Evolutionary conservation across 192 early-diverging fungal genomes (phyloP).

Genomic region (Coemansia sp.): DNA sequence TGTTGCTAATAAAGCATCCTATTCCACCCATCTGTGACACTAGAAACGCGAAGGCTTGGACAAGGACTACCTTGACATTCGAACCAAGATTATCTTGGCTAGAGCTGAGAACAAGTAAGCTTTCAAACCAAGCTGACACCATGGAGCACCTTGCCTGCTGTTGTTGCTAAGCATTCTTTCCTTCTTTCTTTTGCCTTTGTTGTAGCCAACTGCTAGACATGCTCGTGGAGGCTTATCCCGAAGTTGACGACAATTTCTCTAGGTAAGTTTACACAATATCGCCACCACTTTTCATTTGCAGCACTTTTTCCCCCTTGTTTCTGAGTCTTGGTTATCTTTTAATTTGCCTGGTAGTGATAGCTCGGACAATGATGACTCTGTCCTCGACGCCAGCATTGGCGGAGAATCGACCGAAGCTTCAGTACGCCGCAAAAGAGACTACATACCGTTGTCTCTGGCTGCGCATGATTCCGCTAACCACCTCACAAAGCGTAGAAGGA

Average conservation of each 20-base stretch:
- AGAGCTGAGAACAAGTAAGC: conserved; percentile 51
- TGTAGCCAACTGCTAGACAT: conserved; percentile 52
- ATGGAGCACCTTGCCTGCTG: neutral
- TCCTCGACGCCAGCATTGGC: neutral
- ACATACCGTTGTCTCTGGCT: neutral
- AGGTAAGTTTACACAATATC: conserved; percentile 16
- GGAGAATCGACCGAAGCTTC: neutral
- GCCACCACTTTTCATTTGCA: neutral
- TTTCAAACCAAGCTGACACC: neutral
- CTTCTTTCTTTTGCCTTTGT: neutral
- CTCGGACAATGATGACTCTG: neutral
- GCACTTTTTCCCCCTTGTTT: neutral
- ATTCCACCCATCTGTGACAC: neutral
- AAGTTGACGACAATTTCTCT: conserved; percentile 38
- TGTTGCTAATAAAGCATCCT: neutral
- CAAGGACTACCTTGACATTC: conserved; percentile 31
- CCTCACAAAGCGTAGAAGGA: neutral
- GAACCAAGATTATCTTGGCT: conserved; percentile 21
- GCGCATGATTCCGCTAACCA: neutral
- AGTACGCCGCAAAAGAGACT: neutral
- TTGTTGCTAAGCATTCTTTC: neutral
- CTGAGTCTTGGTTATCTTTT: neutral
- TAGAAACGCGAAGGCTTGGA: conserved; percentile 40
- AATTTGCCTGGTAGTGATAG: conserved; percentile 6
- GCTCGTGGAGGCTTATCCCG: conserved; percentile 41